These are phyloP conservation scores for Limonium bicolor DNA, from an alignment of 148 eudicot species.

Conservation along the genomic window DNA sequence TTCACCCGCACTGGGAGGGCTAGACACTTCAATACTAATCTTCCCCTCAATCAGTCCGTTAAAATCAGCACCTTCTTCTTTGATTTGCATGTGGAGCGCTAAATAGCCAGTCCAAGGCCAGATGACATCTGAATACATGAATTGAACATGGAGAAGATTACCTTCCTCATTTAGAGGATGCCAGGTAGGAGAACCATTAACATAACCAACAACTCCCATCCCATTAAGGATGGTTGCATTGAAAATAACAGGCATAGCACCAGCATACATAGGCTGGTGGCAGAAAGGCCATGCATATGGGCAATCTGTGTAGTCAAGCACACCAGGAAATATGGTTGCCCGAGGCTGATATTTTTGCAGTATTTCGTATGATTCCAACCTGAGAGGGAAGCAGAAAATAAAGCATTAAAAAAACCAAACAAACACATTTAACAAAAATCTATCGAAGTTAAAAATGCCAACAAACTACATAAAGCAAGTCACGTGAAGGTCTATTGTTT, in stretches of 20 bases:
- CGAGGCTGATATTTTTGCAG: slow-evolving; percentile 76
- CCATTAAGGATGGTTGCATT: slow-evolving; percentile 91
- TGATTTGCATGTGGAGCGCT: slow-evolving; percentile 93
- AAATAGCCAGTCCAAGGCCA: slow-evolving; percentile 99
- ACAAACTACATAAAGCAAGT: not conserved
- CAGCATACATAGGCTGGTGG: slow-evolving; percentile 94
- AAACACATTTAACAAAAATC: not conserved
- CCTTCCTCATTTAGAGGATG: slow-evolving; percentile 82
- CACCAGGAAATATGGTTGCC: slow-evolving; percentile 74
- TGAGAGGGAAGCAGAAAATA: slow-evolving; percentile 15
- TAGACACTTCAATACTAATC: slow-evolving; percentile 54
- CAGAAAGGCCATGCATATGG: slow-evolving; percentile 99
- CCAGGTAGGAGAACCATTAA: slow-evolving; percentile 72
- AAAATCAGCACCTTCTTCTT: slow-evolving; percentile 89
- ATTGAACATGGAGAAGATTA: slow-evolving; percentile 75
- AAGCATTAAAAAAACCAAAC: not conserved
- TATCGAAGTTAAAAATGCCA: not conserved
- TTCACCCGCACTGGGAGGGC: slow-evolving; percentile 82
- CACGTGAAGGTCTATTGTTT: no score
- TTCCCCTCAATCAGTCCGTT: slow-evolving; percentile 85
- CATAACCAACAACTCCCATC: slow-evolving; percentile 88
- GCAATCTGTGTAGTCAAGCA: slow-evolving; percentile 81
- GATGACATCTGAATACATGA: slow-evolving; percentile 73
- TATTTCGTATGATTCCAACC: slow-evolving; percentile 88
- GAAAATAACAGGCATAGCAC: slow-evolving; percentile 95